phyloP scores from a whole-genome alignment of 1,284 basidiomycete species.

The Cutaneotrichosporon sp. region DNA sequence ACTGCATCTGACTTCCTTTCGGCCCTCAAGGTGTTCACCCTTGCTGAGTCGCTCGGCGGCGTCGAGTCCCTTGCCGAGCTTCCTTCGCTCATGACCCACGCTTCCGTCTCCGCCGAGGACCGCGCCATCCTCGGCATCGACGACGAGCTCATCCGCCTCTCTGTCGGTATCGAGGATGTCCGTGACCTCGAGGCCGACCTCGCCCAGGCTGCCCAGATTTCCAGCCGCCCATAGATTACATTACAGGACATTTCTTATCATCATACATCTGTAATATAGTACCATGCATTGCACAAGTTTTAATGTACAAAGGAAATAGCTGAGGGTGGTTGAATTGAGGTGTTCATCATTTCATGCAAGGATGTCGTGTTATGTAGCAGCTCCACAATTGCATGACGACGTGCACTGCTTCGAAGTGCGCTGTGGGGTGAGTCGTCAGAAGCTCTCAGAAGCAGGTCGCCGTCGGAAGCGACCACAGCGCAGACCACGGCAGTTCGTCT shows the following conservation, averaged over 20 bases:
- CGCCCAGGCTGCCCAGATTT: slow-evolving; percentile 57
- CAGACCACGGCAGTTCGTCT: too few relatives aligned
- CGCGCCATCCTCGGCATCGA: slow-evolving; percentile 70
- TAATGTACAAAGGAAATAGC: too few relatives aligned
- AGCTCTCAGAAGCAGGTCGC: too few relatives aligned
- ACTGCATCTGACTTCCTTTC: slow-evolving; percentile 58
- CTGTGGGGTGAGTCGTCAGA: too few relatives aligned
- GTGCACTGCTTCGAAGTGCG: too few relatives aligned
- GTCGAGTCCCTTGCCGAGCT: slow-evolving; percentile 86
- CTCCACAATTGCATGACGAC: too few relatives aligned
- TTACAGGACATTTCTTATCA: background rate
- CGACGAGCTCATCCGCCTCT: slow-evolving; percentile 72
- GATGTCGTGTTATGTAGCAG: too few relatives aligned
- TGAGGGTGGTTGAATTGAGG: too few relatives aligned
- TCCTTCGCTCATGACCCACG: slow-evolving; percentile 70
- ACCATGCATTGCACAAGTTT: background rate
- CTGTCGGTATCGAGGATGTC: slow-evolving; percentile 81
- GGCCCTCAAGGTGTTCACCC: slow-evolving; percentile 64
- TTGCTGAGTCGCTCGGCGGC: slow-evolving; percentile 87
- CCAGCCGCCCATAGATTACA: background rate
- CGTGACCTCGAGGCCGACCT: slow-evolving; percentile 76
- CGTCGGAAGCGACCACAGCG: too few relatives aligned
- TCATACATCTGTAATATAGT: background rate
- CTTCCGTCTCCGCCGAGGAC: slow-evolving; percentile 18
- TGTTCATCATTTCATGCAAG: too few relatives aligned